phyloP scores from a whole-genome alignment of 2,329 filamentous ascomycete genomes.

The Lasiodiplodia citricola region DNA sequence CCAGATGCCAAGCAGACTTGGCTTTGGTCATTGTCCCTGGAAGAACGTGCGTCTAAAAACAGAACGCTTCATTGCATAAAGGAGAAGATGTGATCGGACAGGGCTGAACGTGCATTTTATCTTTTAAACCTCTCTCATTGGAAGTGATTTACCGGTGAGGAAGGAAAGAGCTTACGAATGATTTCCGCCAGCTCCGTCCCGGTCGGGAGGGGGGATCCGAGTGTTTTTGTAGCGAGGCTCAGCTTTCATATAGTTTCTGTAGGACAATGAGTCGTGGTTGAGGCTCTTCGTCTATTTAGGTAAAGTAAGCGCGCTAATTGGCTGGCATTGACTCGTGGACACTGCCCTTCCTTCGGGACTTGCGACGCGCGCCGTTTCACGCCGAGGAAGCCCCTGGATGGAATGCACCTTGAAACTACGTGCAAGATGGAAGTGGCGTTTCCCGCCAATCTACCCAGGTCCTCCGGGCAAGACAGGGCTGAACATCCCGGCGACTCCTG shows the following conservation, averaged over 20 bases:
- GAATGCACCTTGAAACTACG: slow-evolving; percentile 22
- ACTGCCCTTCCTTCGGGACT: slow-evolving; percentile 6
- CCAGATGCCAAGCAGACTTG: neutral
- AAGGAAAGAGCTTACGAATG: neutral
- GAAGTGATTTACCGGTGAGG: slow-evolving; percentile 4
- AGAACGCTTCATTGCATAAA: neutral
- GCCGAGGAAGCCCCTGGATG: slow-evolving; percentile 13
- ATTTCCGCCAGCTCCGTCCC: slow-evolving; percentile 5
- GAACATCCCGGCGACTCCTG: slow-evolving; percentile 2
- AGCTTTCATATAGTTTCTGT: slow-evolving; percentile 1
- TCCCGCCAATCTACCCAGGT: slow-evolving; percentile 1
- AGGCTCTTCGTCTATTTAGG: slow-evolving; percentile 18
- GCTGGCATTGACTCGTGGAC: slow-evolving; percentile 24
- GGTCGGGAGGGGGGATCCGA: neutral
- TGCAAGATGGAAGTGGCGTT: slow-evolving; percentile 11
- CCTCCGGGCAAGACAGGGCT: slow-evolving; percentile 1
- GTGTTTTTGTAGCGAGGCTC: neutral
- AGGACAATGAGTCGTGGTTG: slow-evolving; percentile 19
- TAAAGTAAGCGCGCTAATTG: slow-evolving; percentile 9
- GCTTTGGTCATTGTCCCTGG: neutral
- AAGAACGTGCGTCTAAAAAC: neutral
- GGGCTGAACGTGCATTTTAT: neutral
- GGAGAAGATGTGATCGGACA: neutral
- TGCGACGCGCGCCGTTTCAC: slow-evolving; percentile 20
- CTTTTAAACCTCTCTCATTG: too few species aligned